Evolutionary conservation across 352 stramenopile species (phyloP).

Genomic region (Globisporangium echinulatum): DNA sequence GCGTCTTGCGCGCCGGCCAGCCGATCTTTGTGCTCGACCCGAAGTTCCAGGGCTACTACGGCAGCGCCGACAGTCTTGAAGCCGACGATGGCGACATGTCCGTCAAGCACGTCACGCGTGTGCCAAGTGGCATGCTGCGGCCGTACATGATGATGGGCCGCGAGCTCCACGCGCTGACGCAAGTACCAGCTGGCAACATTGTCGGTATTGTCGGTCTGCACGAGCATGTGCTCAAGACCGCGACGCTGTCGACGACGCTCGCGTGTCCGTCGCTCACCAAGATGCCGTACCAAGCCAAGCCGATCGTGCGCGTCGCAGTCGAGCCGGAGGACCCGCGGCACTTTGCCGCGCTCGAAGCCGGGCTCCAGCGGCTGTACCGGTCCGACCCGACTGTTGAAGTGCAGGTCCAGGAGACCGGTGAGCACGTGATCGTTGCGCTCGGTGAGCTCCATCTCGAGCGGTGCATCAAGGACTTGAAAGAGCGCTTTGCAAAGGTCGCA

Average conservation of each 20-base stretch:
- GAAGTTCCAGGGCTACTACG: conserved; percentile 77
- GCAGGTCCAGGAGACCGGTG: conserved; percentile 82
- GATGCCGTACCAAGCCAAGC: conserved; percentile 89
- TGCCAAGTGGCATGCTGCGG: conserved; percentile 44
- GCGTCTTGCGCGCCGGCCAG: conserved; percentile 55
- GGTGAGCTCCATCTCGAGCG: conserved; percentile 90
- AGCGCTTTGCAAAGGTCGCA: conserved; percentile 82
- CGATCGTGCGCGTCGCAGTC: conserved; percentile 90
- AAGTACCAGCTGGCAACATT: conserved; percentile 87
- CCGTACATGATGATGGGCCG: conserved; percentile 92
- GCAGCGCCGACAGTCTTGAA: conserved; percentile 6
- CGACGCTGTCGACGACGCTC: conserved; percentile 79
- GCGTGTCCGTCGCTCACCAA: conserved; percentile 77
- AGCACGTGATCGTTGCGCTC: conserved; percentile 88
- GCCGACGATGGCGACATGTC: conserved; percentile 20
- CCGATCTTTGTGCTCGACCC: conserved; percentile 83
- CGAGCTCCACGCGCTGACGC: conserved; percentile 67
- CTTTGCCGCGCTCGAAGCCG: conserved; percentile 78
- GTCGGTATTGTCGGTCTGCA: conserved; percentile 86
- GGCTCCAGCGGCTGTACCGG: conserved; percentile 88
- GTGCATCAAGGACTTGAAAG: conserved; percentile 88
- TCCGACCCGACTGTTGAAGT: conserved; percentile 92
- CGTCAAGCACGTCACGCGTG: conserved; percentile 53
- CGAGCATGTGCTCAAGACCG: conserved; percentile 86
- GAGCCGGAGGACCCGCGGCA: conserved; percentile 84